Base-by-base conservation (phyloP, 345 rosid species). In the Ceriops decandra region DNA sequence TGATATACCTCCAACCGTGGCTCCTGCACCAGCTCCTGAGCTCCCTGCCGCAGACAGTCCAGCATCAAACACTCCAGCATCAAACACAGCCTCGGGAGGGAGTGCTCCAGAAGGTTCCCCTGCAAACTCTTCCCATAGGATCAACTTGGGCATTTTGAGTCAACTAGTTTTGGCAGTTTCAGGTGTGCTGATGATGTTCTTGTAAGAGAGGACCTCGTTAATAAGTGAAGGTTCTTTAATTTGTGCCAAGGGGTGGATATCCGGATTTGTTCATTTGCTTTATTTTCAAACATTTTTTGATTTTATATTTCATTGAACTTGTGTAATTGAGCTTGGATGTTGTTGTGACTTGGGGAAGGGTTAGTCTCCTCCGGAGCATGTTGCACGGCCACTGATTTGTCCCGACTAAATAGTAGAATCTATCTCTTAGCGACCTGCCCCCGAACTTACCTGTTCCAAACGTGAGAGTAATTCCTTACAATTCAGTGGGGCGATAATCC, bases 21-120 rank as follows among this genome's bases (percentile, higher is more conserved):
- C 95, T 46, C 97, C 97, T 3, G 90, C 96, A 21, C 98, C 95
- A 0, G 88, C 93, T 69, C 97, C 97, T 58, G 88, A 72, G 6
- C 62, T 79, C 68, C 82, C 93, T 2, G 72, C 83, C 19, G 92
- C 96, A 0, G 98, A 93, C 76, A n/a, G 91, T 3, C 97, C 97
- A 6, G 58, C 83, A 74, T 24, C 96, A 0, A 97, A 93, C 76
- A n/a, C 90, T 3, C 97, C 97, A 6, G 58, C 83, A 74, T 42
- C 85, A 51, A 82, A 76, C 1, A 70, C 72, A 9, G 66, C 74
- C 4, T 80, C 68, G 0, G 66, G 36, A 11, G 72, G 76, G 15
- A 63, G 51, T 30, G 38, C 80, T 28, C 76, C 73, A 0, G 82
- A 67, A 53, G 33, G 15, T 46, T 15, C 69, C 17, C 54, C 73